Evolutionary conservation across 2,329 filamentous ascomycete species (phyloP).

Genomic region (Penicillium occitanis): DNA sequence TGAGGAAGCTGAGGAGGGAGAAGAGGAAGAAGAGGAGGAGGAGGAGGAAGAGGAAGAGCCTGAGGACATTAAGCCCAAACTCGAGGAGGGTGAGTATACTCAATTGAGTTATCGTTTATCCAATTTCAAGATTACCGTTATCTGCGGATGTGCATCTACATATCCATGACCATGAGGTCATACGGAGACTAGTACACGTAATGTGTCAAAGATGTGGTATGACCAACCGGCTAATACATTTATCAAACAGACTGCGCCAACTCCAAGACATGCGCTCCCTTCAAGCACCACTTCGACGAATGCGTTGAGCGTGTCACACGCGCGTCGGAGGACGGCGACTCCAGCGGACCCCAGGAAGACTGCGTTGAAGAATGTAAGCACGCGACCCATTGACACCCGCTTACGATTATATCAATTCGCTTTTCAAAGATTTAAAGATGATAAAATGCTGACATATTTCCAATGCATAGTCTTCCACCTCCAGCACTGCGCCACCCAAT

Average conservation of each 20-base stretch:
- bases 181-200: background rate
- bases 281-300: slow-evolving; percentile 98
- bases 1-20: slow-evolving; percentile 54
- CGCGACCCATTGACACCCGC: background rate
- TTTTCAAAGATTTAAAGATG: background rate
- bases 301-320: slow-evolving; percentile 89
- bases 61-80: slow-evolving; percentile 79
- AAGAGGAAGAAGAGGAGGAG: slow-evolving; percentile 71
- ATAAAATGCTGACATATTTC: background rate
- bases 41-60: slow-evolving; percentile 79
- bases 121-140: no score
- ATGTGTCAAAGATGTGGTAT: background rate
- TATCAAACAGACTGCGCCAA: slow-evolving; percentile 74
- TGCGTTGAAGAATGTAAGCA: slow-evolving; percentile 98
- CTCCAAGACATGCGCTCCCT: slow-evolving; percentile 77
- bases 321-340: slow-evolving; percentile 66
- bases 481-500: slow-evolving; percentile 87
- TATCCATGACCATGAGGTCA: slow-evolving; percentile 2
- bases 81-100: slow-evolving; percentile 80
- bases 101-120: background rate
- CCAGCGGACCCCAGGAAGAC: slow-evolving; percentile 79
- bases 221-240: background rate
- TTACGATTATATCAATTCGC: background rate
- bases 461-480: slow-evolving; percentile 84
- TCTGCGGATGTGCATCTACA: background rate